Evolutionary conservation across 2,329 filamentous ascomycete genomes (phyloP), one percentile per base, ranked within the genome.

Genomic region (Exserohilum rostratum): DNA sequence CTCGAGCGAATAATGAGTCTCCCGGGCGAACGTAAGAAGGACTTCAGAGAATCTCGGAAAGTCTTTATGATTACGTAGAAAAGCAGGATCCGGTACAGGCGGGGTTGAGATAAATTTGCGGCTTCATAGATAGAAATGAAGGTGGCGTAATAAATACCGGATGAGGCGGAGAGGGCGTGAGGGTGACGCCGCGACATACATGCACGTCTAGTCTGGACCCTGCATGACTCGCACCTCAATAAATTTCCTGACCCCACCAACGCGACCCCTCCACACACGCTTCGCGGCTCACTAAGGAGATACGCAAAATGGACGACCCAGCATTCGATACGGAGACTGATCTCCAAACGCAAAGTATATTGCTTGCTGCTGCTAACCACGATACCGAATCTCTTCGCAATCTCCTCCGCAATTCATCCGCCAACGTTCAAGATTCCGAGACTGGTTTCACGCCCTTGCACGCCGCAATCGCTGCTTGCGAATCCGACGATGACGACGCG

Each of bases 371-470:
- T 31, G 82, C 87, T 5, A 82, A 87, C 62, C 88, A 90, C 75
- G 83, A 96, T 73, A 76, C 88, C 56, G 74, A 82, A 31, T 82
- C 83, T 45, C 83, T 96, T 37, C 88, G 87, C 72, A 82, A 83
- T 51, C 83, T 96, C 6, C 84, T 96, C 58, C 81, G 84, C 66
- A 82, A 78, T 47, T 78, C 80, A 44, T 87, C 78, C 78, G 90
- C 80, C 29, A 92, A 89, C 72, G 86, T 89, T 4, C 91, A 93
- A 75, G 93, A 98, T 70, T 84, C 89, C 5, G 86, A 88, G 57
- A 96, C 93, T 0, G 90, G 91, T 56, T 91, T 89, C 75, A 92
- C 92, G 7, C 92, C 93, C 9, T 83, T 98, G 12, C 95, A 98
- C 77, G 90, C 93, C 18, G 91, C 92, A 34, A 90, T 98, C 71